Base-by-base conservation (phyloP, 352 stramenopile species). In the Pythium guiyangense region DNA sequence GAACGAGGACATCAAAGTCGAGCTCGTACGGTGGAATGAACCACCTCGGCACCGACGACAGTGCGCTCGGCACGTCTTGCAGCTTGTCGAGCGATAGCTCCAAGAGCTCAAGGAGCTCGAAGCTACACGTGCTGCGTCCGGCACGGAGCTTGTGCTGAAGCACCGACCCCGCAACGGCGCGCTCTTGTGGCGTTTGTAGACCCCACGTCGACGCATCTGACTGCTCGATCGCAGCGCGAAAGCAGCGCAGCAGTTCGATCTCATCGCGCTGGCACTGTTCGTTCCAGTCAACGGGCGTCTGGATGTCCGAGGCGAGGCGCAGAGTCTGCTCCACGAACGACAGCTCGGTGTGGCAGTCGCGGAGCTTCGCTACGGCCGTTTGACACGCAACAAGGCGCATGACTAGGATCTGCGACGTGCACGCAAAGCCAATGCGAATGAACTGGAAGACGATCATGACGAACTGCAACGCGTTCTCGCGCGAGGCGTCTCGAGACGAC, bases 11-110 rank as follows among this genome's bases (percentile, higher is more conserved):
- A 85, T 83, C 22, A 84, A 86, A 25, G 94, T 96, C 60, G 83
- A 97, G 44, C 80, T 86, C 34, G 67, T 97, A 18, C 79, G 94
- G 51, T 52, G 97, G 31, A 84, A 96, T 64, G 54, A 92, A 92
- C 63, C 77, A 52, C 15, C 22, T 27, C 6, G 26, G n/a, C 12
- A 43, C 17, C 22, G n/a, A 14, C 2, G 31, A 2, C 48, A 17
- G 29, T 14, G 26, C n/a, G 27, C n/a, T 34, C 22, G 8, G 17
- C 10, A 22, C 10, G 44, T 49, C 45, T 15, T 8, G n/a, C 17
- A 53, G 27, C 27, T 53, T 43, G 3, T 6, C 2, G 5, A 53
- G 17, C 18, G 48, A 25, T 1, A n/a, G 1, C 15, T 53, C 2
- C 29, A 53, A 18, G 6, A 53, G 27, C 2, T 18, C 29, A 3